Evolutionary conservation across 768 basidiomycete species (phyloP), one percentile per base, ranked within the genome.

Genomic region (Trametes gibbosa): DNA sequence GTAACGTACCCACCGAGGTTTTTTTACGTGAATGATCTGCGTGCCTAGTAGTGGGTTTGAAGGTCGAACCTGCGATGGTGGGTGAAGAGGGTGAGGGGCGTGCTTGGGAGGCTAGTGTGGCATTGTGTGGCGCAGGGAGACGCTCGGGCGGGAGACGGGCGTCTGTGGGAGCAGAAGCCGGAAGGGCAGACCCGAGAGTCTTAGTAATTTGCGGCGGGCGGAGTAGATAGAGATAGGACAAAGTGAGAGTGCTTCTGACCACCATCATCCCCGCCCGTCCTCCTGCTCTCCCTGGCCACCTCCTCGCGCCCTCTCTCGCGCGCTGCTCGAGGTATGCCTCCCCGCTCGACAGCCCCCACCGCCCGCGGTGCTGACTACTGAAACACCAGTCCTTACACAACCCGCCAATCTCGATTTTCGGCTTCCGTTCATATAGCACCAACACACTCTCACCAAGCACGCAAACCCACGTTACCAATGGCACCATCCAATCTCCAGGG

Each of bases 401-500:
- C 25, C 21, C 32, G 40, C 45, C 27, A 10, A n/a, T n/a, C n/a
- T n/a, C n/a, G n/a, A n/a, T n/a, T n/a, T n/a, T n/a, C n/a, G n/a
- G n/a, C 29, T 5, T 32, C 29, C 29, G 10, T 32, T 32, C 48
- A 39, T 17, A 39, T n/a, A 46, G 27, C 40, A 32, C 46, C 50
- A 59, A 42, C 9, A 42, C 9, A 7, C 40, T 29, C 39, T 0
- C 39, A 46, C 48, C 14, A 51, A 65, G 63, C 63, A 66, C 63
- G 65, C 64, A 61, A 68, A 59, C 53, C 16, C 13, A 34, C 47
- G 43, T 41, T 25, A 61, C 32, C 50, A 39, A 87, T 89, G 87
- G 75, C 82, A 41, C 81, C 88, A 24, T 72, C 84, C 12, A 83
- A 79, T 56, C 76, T 94, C 12, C 85, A 91, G 55, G 91, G 91